These are phyloP conservation scores for Pigoraptor vietnamica DNA, from an alignment of 78 protist genomes.

Conservation along the genomic window DNA sequence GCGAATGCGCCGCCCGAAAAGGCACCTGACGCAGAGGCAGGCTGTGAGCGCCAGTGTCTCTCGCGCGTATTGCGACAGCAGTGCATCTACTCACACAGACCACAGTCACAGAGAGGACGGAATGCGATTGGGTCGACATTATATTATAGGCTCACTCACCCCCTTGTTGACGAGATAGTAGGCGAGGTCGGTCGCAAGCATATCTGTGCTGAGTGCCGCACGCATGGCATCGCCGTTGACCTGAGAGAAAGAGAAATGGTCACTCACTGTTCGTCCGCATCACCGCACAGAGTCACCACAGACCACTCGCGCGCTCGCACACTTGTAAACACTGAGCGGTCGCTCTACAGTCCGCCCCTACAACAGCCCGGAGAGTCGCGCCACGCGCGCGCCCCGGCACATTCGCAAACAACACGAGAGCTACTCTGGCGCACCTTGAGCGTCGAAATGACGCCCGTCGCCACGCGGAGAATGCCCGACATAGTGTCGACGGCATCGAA, in stretches of 20 bases:
- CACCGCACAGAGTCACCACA: no score
- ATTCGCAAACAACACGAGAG: not conserved
- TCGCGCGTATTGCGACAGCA: no score
- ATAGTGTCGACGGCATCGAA: slow-evolving; percentile 48
- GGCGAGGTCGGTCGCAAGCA: slow-evolving; percentile 71
- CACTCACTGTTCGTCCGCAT: no score
- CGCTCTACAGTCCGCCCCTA: no score
- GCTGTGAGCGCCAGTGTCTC: not conserved
- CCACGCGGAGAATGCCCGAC: slow-evolving; percentile 22
- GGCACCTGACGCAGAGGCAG: slow-evolving; percentile 32
- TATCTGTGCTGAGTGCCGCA: slow-evolving; percentile 39
- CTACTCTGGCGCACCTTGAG: slow-evolving; percentile 5
- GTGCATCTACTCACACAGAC: no score
- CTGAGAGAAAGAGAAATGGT: not conserved
- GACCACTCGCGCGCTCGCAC: no score
- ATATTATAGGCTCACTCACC: not conserved
- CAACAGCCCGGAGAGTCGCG: no score
- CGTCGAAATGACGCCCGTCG: slow-evolving; percentile 49
- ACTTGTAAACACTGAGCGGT: no score
- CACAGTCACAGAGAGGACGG: not conserved
- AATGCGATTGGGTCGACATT: no score
- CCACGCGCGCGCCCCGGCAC: no score
- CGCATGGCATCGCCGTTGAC: slow-evolving; percentile 10
- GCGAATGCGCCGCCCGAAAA: slow-evolving; percentile 60
- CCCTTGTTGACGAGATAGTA: slow-evolving; percentile 64